Base-by-base conservation (phyloP, 768 basidiomycete genomes). In the Serpula lacrymans region DNA sequence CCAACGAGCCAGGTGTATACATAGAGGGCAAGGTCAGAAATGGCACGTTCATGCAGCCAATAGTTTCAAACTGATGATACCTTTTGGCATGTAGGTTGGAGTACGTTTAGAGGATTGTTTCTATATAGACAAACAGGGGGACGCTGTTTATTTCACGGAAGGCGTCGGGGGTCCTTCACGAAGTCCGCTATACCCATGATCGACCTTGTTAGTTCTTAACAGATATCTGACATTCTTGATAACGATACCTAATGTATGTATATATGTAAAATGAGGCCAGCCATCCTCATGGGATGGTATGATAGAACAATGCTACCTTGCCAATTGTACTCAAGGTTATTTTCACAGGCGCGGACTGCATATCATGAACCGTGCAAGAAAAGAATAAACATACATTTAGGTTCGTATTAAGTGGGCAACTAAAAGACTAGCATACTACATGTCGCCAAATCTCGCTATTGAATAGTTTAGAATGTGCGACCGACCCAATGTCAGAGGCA, bases 81-180 rank as follows among this genome's bases (percentile, higher is more conserved):
- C 44, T 44, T 16, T 34, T 46, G 39, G 38, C 36, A 42, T 51
- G 7, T 42, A 84, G 82, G 71, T 88, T 20, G 89, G 90, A 2
- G 74, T 92, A 13, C 75, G 89, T 31, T 62, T 94, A 38, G 89
- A 93, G 56, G 91, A 93, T 52, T 92, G 89, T 53, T 84, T 88
- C 53, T 82, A 75, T 50, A 73, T 91, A 42, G 57, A 72, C 40
- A 66, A 71, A 7, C 52, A 62, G n/a, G 84, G 86, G 1, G 50
- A 44, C 1, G 65, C 80, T 0, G 63, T 72, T 22, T 77, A 76
- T 60, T 69, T 91, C 21, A 90, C 86, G 1, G 74, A 63, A 17
- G 75, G 71, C 11, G 76, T 80, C 17, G 85, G 85, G 7, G 84
- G 80, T 5, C 75, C 69, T 18, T 77, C 80, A 6, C 48, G 34